Base-by-base conservation (phyloP, 257 asterid species). In the Nyctanthes arbortristis region DNA sequence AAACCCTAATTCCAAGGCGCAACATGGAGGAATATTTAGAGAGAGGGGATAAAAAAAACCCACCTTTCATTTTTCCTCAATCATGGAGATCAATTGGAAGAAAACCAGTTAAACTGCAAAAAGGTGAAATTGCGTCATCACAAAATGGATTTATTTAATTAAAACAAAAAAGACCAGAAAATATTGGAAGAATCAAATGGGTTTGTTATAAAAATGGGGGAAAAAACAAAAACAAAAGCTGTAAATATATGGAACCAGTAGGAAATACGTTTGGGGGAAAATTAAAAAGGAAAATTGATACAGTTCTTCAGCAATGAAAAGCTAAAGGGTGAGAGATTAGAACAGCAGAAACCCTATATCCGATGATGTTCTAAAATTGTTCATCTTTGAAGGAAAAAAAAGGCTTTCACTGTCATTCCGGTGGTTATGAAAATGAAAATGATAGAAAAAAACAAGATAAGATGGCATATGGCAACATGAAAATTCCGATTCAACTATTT, bases 1-100 rank as follows among this genome's bases (percentile, higher is more conserved):
- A 68, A 81, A 81, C 83, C 83, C 80, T 81, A 81, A 71, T 35
- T 52, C 52, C 58, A 75, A 63, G 67, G 64, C 45, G n/a, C n/a
- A n/a, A n/a, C n/a, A n/a, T n/a, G n/a, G n/a, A 66, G 16, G 28
- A 7, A 60, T 2, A 5, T 11, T 12, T 24, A 55, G 30, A 32
- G 14, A 10, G 2, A 30, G 2, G 72, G 13, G 10, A 69, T 49
- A 69, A 72, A 2, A 67, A 65, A 67, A 39, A 40, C 24, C 63
- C 72, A 72, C 49, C 71, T 69, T 45, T 63, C 47, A 65, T 9
- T 11, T 67, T 13, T 24, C 33, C 24, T n/a, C 68, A 61, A 22
- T 28, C 54, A 61, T 58, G 66, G 72, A 68, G 40, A 63, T 39
- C 67, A 22, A 39, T 14, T 68, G 28, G 64, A 68, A n/a, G n/a